Evolutionary conservation across 140 eudicot genomes (phyloP), one percentile per base, ranked within the genome.

Genomic region (Flaveria floridana): DNA sequence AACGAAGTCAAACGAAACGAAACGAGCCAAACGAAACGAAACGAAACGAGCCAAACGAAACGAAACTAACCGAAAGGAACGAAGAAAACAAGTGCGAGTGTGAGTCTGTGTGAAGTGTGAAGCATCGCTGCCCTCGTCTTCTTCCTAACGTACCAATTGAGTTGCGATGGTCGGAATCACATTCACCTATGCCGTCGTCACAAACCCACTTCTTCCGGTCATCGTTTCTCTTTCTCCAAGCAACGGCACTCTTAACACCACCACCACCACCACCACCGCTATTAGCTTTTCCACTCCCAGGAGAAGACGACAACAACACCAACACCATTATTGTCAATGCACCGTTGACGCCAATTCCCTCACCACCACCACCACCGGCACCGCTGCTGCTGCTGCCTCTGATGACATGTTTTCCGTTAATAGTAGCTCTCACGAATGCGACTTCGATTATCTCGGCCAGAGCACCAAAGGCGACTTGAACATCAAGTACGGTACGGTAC

Each of bases 391-490:
- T 46, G 75, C 69, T 42, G 16, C 82, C 51, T 46, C 70, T n/a
- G 86, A 61, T 30, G 82, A 82, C 21, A 71, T 85, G 28, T 89
- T 91, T 61, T 85, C 87, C 0, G 91, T 86, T 15, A 89, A 80
- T 26, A 86, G 86, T 44, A 76, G 90, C 23, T 57, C 85, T 30
- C 42, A 47, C 58, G 80, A 70, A 50, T 56, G 82, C 7, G 89
- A 87, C 59, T 76, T 87, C 59, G 98, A 92, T 79, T 92, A 92
- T 79, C 91, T 92, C 57, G 98, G 98, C 21, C 88, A 92, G 84
- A 92, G 98, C 84, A 92, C 98, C 78, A 89, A 84, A 75, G 98
- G 98, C 26, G 95, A 92, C 72, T 82, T 92, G 5, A 83, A 86
- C 76, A 85, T 89, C 76, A 83, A 74, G 28, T 62, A 72, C 53